These are phyloP conservation scores for Sphenostylis stenocarpa DNA, from an alignment of 306 rosid genomes.

Conservation along the genomic window DNA sequence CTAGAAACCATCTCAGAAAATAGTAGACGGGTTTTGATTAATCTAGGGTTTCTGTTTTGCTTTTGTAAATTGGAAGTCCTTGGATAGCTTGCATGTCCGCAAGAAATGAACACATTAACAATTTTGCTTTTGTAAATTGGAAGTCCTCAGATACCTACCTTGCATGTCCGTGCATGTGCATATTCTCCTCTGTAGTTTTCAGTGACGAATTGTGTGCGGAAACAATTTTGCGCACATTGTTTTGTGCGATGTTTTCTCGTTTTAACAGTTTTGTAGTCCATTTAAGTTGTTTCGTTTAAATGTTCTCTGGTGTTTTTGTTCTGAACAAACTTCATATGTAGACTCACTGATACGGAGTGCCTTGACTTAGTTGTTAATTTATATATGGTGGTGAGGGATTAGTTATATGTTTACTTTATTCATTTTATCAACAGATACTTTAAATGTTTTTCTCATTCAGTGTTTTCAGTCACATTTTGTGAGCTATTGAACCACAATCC, in stretches of 20 bases:
- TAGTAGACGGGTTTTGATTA: constrained; percentile 5
- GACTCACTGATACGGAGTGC: neutral
- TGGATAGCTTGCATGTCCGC: neutral
- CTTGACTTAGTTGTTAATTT: neutral
- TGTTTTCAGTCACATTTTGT: neutral
- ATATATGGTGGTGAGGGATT: neutral
- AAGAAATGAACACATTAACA: too few species aligned
- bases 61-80: constrained; percentile 10
- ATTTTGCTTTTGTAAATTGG: too few species aligned
- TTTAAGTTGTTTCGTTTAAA: neutral
- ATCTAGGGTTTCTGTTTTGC: constrained; percentile 35
- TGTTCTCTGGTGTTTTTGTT: neutral
- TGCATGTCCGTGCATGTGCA: too few species aligned
- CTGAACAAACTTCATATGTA: neutral
- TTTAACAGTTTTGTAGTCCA: neutral
- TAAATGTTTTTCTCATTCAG: neutral
- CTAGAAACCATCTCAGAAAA: neutral
- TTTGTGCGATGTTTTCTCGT: neutral
- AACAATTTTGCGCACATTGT: neutral
- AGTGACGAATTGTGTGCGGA: too few species aligned
- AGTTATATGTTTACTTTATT: neutral
- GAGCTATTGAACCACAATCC: neutral
- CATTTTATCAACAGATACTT: neutral
- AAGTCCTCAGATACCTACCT: too few species aligned
- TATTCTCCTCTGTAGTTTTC: too few species aligned